Conservation (phyloP, 305 asterid genomes). For the Solanum aculeatissimum region DNA sequence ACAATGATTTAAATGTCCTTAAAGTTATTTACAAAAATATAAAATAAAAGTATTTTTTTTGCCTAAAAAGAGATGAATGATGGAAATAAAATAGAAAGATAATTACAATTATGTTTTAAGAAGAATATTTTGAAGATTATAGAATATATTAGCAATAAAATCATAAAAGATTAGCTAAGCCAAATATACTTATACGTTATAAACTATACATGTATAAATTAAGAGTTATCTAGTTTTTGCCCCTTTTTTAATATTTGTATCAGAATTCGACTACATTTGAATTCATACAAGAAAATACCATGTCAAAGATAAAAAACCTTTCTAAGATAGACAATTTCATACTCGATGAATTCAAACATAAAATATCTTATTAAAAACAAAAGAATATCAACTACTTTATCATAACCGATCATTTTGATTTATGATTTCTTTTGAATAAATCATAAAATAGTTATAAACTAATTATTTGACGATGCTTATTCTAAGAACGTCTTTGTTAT, state of each 20-base stretch:
- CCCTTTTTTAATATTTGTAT: background rate
- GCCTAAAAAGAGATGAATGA: background rate
- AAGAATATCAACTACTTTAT: too few species aligned
- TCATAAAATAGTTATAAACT: too few species aligned
- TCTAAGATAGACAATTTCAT: too few species aligned
- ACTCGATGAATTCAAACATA: too few species aligned
- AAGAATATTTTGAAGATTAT: background rate
- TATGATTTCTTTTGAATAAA: too few species aligned
- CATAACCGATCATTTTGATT: too few species aligned
- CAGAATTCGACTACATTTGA: too few species aligned
- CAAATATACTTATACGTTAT: background rate
- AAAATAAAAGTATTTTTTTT: background rate
- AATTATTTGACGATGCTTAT: background rate
- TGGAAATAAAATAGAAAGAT: background rate
- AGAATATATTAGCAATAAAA: background rate
- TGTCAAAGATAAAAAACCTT: too few species aligned
- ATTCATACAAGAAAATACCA: too few species aligned
- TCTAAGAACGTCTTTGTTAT: background rate
- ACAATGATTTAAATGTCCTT: background rate
- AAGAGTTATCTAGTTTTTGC: background rate
- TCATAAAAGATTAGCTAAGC: background rate
- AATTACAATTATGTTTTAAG: background rate
- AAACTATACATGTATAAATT: background rate
- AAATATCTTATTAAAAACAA: too few species aligned
- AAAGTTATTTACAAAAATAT: background rate